Conservation (phyloP, 2,329 filamentous ascomycete genomes). For the Thielaviopsis musarum region DNA sequence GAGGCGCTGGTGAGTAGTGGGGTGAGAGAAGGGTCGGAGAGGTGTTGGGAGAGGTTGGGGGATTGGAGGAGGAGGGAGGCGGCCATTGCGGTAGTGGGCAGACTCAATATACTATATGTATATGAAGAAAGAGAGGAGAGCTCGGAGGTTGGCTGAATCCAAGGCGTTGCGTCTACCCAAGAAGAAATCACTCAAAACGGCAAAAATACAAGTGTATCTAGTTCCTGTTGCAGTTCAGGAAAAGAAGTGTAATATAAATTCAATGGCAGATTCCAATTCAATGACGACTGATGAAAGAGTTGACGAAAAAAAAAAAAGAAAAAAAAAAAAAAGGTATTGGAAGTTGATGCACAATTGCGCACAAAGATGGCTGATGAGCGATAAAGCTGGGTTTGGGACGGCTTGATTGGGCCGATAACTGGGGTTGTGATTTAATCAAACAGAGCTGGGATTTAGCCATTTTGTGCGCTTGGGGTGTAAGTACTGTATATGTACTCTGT, state of each 20-base stretch:
- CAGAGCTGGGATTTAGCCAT: background rate
- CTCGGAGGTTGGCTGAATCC: too few relatives aligned
- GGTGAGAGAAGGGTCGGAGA: slow-evolving; percentile 38
- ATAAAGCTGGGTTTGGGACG: background rate
- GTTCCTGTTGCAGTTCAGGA: too few relatives aligned
- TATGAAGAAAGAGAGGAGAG: background rate
- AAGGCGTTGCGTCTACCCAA: too few relatives aligned
- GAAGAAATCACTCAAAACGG: too few relatives aligned
- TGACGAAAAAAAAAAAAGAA: background rate
- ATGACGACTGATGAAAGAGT: background rate
- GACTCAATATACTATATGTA: background rate
- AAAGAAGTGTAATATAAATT: too few relatives aligned
- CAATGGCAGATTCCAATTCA: too few relatives aligned
- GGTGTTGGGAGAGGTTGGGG: slow-evolving; percentile 27
- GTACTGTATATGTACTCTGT: too few relatives aligned
- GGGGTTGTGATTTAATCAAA: background rate
- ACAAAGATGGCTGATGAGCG: background rate
- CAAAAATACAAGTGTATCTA: too few relatives aligned
- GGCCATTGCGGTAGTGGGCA: slow-evolving; percentile 1
- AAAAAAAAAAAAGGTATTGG: background rate
- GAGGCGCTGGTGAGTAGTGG: slow-evolving; percentile 39
- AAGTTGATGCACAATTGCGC: background rate
- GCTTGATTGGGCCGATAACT: background rate
- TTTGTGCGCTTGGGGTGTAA: too few relatives aligned
- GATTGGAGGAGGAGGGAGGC: slow-evolving; percentile 7